phyloP scores from a whole-genome alignment of 345 rosid genomes.

The Hevea brasiliensis region DNA sequence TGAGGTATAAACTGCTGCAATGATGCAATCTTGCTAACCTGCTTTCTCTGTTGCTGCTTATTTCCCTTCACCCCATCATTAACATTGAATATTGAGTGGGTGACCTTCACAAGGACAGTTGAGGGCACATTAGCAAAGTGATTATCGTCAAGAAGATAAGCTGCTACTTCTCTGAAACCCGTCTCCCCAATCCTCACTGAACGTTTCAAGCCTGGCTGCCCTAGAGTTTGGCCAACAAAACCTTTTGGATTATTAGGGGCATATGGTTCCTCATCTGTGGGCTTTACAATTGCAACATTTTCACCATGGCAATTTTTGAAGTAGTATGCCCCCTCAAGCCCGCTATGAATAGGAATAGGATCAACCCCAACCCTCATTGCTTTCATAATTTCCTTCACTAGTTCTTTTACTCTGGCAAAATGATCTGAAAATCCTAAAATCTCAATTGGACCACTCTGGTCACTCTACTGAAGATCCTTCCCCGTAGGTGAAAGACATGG shows the following conservation, averaged over 20 bases:
- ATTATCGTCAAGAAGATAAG: constrained; percentile 45
- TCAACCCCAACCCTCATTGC: constrained; percentile 37
- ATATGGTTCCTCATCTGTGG: constrained; percentile 50
- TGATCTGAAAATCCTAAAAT: constrained; percentile 35
- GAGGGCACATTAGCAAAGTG: constrained; percentile 46
- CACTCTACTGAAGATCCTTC: constrained; percentile 39
- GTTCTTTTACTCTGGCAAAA: constrained; percentile 23
- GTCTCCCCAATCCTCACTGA: constrained; percentile 49
- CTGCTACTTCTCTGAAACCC: constrained; percentile 47
- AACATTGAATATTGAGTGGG: constrained; percentile 41
- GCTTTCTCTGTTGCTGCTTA: constrained; percentile 20
- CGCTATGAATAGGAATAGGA: constrained; percentile 37
- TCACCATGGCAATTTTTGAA: constrained; percentile 34
- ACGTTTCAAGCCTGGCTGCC: constrained; percentile 48
- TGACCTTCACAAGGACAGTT: constrained; percentile 44
- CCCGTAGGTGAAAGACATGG: constrained; percentile 45
- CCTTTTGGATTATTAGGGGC: constrained; percentile 51
- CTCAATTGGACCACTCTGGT: constrained; percentile 42
- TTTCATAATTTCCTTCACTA: constrained; percentile 38
- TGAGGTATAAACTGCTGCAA: constrained; percentile 45
- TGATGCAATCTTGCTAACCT: constrained; percentile 48
- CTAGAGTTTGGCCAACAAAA: constrained; percentile 44
- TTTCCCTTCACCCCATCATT: constrained; percentile 32
- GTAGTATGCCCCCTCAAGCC: constrained; percentile 49
- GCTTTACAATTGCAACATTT: constrained; percentile 43